These are phyloP conservation scores for Pseudoneurospora amorphoporcata DNA, from an alignment of 495 filamentous ascomycete genomes.

Conservation along the genomic window DNA sequence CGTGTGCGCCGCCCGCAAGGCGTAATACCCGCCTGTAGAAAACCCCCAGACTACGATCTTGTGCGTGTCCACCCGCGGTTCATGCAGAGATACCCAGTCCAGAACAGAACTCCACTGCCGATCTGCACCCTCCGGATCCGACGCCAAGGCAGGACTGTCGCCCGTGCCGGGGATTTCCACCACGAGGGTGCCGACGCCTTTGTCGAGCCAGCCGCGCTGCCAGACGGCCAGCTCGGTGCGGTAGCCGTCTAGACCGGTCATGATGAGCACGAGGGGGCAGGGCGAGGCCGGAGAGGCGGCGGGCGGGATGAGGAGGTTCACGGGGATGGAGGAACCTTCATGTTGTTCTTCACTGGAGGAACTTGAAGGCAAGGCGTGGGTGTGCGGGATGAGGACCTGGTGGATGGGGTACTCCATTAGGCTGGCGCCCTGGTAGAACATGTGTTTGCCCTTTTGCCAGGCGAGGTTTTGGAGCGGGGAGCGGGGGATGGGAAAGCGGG, in stretches of 20 bases:
- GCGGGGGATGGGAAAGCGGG: constrained; percentile 45
- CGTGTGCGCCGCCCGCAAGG: constrained; percentile 57
- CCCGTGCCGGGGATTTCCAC: constrained; percentile 68
- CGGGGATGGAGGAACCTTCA: constrained; percentile 33
- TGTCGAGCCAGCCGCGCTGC: constrained; percentile 46
- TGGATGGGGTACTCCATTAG: constrained; percentile 41
- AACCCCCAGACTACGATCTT: constrained; percentile 55
- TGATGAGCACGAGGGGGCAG: constrained; percentile 52
- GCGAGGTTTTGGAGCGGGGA: constrained; percentile 41
- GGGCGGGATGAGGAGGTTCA: constrained; percentile 48
- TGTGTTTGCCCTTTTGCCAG: constrained; percentile 50
- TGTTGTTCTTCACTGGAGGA: constrained; percentile 27
- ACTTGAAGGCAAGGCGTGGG: constrained; percentile 27
- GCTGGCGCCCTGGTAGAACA: constrained; percentile 15
- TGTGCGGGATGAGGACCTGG: constrained; percentile 50
- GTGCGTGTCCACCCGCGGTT: constrained; percentile 40
- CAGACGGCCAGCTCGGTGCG: constrained; percentile 60
- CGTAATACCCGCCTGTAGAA: constrained; percentile 63
- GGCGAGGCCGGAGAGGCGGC: constrained; percentile 12
- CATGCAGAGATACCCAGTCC: constrained; percentile 46
- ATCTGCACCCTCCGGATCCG: constrained; percentile 33
- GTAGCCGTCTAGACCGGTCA: constrained; percentile 66
- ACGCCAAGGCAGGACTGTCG: constrained; percentile 55
- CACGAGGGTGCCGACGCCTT: constrained; percentile 45
- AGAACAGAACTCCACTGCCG: constrained; percentile 53